A percentile compares a stretch with the other conserved stretches of the same genome.
phyloP scores from a whole-genome alignment of 257 asterid genomes.

The Capsicum baccatum region DNA sequence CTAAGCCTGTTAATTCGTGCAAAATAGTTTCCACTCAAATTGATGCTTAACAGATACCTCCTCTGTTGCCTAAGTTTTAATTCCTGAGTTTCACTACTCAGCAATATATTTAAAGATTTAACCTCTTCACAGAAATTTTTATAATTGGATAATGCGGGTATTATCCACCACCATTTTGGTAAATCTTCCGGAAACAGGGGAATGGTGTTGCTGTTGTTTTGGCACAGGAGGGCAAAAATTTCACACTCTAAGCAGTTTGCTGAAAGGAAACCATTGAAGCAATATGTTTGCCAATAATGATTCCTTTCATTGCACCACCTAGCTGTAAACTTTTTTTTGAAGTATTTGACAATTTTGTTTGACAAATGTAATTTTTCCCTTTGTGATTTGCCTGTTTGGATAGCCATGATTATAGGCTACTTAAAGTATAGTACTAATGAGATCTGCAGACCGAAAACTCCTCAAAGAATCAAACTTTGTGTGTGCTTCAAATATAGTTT shows the following conservation, averaged over 20 bases:
- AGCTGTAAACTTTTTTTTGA: not conserved
- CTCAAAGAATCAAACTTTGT: not conserved
- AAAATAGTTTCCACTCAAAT: not conserved
- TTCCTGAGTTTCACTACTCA: constrained; percentile 1
- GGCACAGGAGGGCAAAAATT: not conserved
- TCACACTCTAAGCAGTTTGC: not conserved
- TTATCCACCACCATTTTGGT: constrained; percentile 13
- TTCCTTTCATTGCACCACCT: not conserved
- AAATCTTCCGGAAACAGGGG: not conserved
- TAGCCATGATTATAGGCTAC: constrained; percentile 17
- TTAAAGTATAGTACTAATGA: not conserved
- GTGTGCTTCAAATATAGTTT: constrained; percentile 5
- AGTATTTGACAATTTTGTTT: constrained; percentile 11
- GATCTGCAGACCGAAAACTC: not conserved
- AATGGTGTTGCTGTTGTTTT: not conserved
- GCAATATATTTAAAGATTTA: not conserved
- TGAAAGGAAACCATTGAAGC: not conserved
- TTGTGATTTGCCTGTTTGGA: not conserved
- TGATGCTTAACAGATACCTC: not conserved
- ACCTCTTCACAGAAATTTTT: constrained; percentile 14
- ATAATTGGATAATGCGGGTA: constrained; percentile 23
- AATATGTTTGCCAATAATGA: constrained; percentile 12
- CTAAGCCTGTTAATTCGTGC: constrained; percentile 6
- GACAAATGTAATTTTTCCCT: not conserved
- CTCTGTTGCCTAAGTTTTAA: not conserved